These are phyloP conservation scores for Phialophora tarda DNA, from an alignment of 2,329 filamentous ascomycete genomes.

Conservation along the genomic window DNA sequence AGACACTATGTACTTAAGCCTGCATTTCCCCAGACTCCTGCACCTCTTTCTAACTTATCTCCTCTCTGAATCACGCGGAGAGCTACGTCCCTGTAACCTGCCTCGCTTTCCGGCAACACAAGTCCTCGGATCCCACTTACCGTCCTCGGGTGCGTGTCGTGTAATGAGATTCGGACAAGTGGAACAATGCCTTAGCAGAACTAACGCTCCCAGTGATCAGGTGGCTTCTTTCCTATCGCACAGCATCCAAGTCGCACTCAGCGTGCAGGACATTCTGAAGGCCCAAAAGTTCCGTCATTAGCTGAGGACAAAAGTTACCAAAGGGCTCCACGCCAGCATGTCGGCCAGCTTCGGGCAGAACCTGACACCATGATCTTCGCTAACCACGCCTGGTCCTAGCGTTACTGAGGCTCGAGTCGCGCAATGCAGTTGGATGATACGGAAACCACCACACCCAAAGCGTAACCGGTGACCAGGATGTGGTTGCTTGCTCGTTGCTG, in stretches of 20 bases:
- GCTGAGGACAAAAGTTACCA: background rate
- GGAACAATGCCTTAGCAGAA: background rate
- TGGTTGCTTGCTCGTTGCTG: conserved; percentile 1
- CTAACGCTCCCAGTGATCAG: background rate
- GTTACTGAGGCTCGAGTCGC: background rate
- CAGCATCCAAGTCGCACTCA: background rate
- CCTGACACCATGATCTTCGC: background rate
- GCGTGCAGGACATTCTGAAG: background rate
- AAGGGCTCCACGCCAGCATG: background rate
- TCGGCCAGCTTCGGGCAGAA: conserved; percentile 17
- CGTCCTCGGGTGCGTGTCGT: background rate
- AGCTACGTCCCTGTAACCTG: background rate
- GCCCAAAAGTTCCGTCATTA: background rate
- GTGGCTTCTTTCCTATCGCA: background rate
- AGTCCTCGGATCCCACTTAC: background rate
- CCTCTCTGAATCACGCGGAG: background rate
- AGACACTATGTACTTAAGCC: conserved; percentile 5
- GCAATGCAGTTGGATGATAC: conserved; percentile 1
- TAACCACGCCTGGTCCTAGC: background rate
- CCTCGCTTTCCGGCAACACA: background rate
- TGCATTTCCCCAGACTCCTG: background rate
- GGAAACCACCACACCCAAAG: background rate
- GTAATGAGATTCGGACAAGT: background rate
- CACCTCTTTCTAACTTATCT: background rate
- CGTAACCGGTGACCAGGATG: conserved; percentile 8